Conservation (phyloP, 352 stramenopile species). For the Globisporangium emineosum region DNA sequence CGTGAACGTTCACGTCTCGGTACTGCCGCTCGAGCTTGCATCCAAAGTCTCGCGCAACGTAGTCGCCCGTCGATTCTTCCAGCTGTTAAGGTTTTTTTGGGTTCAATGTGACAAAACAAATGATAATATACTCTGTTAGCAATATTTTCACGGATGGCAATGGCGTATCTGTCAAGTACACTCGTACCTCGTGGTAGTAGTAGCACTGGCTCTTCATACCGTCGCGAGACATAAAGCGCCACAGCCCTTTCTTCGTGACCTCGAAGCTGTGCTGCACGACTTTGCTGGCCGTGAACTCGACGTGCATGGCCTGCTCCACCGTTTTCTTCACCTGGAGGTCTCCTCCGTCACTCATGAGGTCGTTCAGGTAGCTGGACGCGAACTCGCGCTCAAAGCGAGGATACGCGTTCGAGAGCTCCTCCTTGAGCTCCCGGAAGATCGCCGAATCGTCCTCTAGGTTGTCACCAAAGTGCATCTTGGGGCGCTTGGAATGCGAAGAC, state of each 20-base stretch:
- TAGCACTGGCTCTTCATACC: slow-evolving; percentile 27
- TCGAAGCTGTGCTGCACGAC: slow-evolving; percentile 33
- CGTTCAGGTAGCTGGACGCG: slow-evolving; percentile 3
- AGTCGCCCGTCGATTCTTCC: slow-evolving; percentile 4
- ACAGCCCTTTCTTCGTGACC: slow-evolving; percentile 29
- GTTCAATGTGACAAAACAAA: background rate
- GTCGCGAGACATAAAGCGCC: slow-evolving; percentile 32
- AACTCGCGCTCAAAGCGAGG: slow-evolving; percentile 22
- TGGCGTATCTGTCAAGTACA: background rate
- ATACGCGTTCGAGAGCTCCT: slow-evolving; percentile 19
- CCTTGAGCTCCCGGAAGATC: slow-evolving; percentile 28
- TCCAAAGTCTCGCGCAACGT: slow-evolving; percentile 3
- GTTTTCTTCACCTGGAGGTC: slow-evolving; percentile 22
- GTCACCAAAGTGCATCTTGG: slow-evolving; percentile 11
- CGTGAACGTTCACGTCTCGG: slow-evolving; percentile 11
- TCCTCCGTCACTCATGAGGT: slow-evolving; percentile 10
- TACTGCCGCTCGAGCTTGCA: slow-evolving; percentile 3
- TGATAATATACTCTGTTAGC: background rate
- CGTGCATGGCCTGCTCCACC: slow-evolving; percentile 19
- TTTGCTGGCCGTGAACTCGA: slow-evolving; percentile 32
- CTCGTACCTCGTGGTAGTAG: slow-evolving; percentile 17
- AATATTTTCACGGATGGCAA: background rate
- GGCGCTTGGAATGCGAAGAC: slow-evolving; percentile 16
- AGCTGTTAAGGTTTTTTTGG: background rate
- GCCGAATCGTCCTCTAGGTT: slow-evolving; percentile 20